These are phyloP conservation scores for Dendrobium catenatum DNA, from an alignment of 106 monocot species.

Conservation along the genomic window DNA sequence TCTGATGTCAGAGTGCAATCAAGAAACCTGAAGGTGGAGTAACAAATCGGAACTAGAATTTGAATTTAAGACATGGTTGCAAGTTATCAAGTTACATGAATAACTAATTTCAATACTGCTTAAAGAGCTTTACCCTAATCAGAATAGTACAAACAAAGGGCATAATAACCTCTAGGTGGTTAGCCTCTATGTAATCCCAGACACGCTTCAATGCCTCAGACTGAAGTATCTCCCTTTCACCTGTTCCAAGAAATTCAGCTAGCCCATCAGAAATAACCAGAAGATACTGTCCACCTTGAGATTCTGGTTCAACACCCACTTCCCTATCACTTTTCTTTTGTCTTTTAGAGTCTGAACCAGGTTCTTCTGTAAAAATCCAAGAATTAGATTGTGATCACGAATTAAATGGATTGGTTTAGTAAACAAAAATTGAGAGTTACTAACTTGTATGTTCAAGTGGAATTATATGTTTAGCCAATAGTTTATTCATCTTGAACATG, in stretches of 20 bases:
- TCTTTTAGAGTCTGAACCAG: constrained; percentile 46
- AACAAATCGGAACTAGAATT: neutral
- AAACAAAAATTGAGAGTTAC: neutral
- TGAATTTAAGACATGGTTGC: neutral
- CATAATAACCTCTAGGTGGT: constrained; percentile 65
- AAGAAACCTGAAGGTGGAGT: neutral
- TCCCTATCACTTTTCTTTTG: constrained; percentile 40
- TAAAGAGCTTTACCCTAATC: neutral
- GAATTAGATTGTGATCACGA: neutral
- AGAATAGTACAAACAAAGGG: neutral
- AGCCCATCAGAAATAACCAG: constrained; percentile 71
- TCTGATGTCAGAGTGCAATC: neutral
- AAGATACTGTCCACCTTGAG: constrained; percentile 20
- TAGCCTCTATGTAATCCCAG: constrained; percentile 79
- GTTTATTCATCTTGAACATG: constrained; percentile 99
- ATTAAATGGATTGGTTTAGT: neutral
- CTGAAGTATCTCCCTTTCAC: constrained; percentile 68
- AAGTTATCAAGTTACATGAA: neutral
- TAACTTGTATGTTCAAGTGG: constrained; percentile 60
- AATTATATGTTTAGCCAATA: constrained; percentile 79
- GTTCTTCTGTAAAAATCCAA: constrained; percentile 41
- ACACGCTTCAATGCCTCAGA: constrained; percentile 64
- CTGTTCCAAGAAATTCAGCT: constrained; percentile 64
- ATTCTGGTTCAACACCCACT: constrained; percentile 24
- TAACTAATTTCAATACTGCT: neutral